Conservation (phyloP, 257 asterid species). For the Cinchona pubescens region DNA sequence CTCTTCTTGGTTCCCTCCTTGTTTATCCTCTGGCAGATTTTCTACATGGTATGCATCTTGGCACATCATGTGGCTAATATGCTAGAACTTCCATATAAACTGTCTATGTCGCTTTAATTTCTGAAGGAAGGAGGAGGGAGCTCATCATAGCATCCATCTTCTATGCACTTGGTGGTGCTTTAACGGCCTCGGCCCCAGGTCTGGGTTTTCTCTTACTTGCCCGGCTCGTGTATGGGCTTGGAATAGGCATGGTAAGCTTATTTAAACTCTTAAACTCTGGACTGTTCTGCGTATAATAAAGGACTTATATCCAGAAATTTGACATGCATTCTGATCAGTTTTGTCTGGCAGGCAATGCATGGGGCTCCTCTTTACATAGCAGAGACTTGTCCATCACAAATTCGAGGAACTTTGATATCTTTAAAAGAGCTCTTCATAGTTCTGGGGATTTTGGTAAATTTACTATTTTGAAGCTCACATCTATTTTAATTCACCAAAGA, state of each 20-base stretch:
- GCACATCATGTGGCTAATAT: slow-evolving; percentile 12
- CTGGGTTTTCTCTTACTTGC: slow-evolving; percentile 72
- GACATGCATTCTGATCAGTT: slow-evolving; percentile 18
- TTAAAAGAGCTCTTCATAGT: slow-evolving; percentile 96
- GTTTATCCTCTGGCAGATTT: slow-evolving; percentile 85
- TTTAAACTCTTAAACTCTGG: slow-evolving; percentile 9
- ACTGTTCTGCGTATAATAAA: slow-evolving; percentile 1
- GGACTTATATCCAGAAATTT: not conserved
- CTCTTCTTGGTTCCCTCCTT: slow-evolving; percentile 82
- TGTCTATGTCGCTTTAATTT: slow-evolving; percentile 16
- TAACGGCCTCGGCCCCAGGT: slow-evolving; percentile 83
- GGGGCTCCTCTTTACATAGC: slow-evolving; percentile 99
- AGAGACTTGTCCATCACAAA: slow-evolving; percentile 93
- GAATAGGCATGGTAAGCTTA: slow-evolving; percentile 81
- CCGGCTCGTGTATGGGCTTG: slow-evolving; percentile 84
- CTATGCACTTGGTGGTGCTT: slow-evolving; percentile 61
- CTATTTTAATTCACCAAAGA: slow-evolving; percentile 10
- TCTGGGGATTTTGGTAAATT: slow-evolving; percentile 80
- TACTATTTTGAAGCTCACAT: not conserved
- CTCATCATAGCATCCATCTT: slow-evolving; percentile 73
- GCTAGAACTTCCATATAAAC: slow-evolving; percentile 7
- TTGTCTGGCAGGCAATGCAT: slow-evolving; percentile 82
- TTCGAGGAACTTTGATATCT: slow-evolving; percentile 94
- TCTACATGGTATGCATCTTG: slow-evolving; percentile 63
- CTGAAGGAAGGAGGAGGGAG: slow-evolving; percentile 86